Percentiles rank a stretch among this genome's conserved stretches.
These are phyloP conservation scores for Croton setiger DNA, from an alignment of 441 rosid species.

Conservation along the genomic window DNA sequence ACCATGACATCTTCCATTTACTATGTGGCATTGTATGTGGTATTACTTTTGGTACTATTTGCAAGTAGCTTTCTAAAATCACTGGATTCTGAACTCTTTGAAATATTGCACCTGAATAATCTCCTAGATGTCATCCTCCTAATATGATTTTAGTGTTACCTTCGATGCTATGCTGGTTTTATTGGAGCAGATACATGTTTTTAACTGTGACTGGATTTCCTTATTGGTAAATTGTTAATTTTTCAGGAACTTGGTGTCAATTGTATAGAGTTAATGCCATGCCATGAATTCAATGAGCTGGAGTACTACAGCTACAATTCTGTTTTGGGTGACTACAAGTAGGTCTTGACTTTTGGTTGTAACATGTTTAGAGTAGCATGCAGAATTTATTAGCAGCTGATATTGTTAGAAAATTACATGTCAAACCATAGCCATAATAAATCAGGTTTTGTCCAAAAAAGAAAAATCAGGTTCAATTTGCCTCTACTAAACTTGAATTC, in stretches of 20 bases:
- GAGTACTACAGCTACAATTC: conserved; percentile 89
- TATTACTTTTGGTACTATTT: conserved; percentile 1
- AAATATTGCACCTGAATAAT: neutral
- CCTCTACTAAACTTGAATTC: too few relatives aligned
- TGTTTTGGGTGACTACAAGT: conserved; percentile 75
- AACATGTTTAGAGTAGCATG: conserved; percentile 9
- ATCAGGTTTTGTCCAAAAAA: too few relatives aligned
- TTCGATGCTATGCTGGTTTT: neutral
- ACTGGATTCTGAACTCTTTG: neutral
- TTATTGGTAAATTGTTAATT: conserved; percentile 24
- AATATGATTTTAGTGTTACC: neutral
- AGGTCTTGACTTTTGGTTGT: conserved; percentile 26
- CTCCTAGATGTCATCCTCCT: neutral
- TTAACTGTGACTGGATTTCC: conserved; percentile 11
- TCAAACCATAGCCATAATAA: neutral
- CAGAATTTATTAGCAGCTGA: conserved; percentile 9
- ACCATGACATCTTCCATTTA: too few relatives aligned
- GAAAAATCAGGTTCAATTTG: too few relatives aligned
- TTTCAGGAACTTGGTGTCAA: conserved; percentile 93
- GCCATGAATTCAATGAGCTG: conserved; percentile 96
- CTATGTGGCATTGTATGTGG: neutral
- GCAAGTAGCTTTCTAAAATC: neutral
- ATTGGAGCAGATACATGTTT: conserved; percentile 14
- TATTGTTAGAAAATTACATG: neutral
- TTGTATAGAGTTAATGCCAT: conserved; percentile 96